phyloP scores from a whole-genome alignment of 2,329 filamentous ascomycete species.

The Fusarium tuaranense region DNA sequence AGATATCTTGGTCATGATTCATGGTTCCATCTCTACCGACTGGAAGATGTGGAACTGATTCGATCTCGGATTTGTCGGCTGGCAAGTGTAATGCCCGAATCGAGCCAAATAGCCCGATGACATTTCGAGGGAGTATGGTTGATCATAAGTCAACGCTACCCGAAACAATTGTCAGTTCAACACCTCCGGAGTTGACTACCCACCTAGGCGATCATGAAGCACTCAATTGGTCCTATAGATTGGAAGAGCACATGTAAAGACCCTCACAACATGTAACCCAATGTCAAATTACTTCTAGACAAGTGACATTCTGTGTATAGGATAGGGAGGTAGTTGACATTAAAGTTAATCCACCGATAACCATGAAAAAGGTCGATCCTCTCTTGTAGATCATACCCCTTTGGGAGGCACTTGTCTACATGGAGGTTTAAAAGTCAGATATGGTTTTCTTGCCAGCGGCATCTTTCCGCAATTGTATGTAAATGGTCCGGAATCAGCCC shows the following conservation, averaged over 20 bases:
- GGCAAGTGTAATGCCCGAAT: neutral
- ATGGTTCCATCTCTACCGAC: neutral
- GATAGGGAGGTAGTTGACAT: neutral
- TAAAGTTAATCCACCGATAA: neutral
- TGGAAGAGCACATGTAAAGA: neutral
- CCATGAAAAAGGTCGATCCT: neutral
- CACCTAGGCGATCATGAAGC: neutral
- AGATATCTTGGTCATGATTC: conserved; percentile 1
- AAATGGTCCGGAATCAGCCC: neutral
- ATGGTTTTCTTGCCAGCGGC: neutral
- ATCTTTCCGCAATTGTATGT: neutral
- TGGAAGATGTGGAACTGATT: neutral
- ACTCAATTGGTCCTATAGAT: neutral
- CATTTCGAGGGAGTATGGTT: neutral
- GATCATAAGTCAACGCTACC: neutral
- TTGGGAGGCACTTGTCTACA: neutral
- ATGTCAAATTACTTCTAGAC: neutral
- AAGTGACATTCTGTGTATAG: neutral
- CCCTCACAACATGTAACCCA: neutral
- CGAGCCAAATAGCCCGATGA: neutral
- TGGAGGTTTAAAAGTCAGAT: neutral
- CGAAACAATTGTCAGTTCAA: neutral
- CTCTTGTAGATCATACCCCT: neutral
- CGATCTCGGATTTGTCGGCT: neutral
- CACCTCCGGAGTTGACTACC: neutral